Conservation (phyloP, 352 stramenopile species). For the Phytophthora sansomeana region DNA sequence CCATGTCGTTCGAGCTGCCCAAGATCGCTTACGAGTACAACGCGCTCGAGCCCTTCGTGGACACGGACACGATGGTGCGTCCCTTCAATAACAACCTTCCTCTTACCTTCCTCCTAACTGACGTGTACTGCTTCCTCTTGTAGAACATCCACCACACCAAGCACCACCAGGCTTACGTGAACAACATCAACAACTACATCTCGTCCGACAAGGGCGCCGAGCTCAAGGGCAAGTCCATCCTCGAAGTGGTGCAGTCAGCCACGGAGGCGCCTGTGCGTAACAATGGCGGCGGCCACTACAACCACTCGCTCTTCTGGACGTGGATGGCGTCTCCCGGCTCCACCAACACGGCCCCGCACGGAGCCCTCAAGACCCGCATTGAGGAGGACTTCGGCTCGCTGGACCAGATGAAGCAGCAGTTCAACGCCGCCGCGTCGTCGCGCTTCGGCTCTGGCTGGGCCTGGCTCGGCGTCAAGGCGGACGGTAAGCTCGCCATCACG, state of each 20-base stretch:
- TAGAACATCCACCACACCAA: slow-evolving; percentile 92
- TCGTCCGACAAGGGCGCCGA: slow-evolving; percentile 71
- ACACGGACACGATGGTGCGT: slow-evolving; percentile 78
- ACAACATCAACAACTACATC: slow-evolving; percentile 93
- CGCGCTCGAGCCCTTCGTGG: slow-evolving; percentile 89
- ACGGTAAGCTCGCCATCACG: slow-evolving; percentile 95
- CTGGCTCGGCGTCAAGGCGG: slow-evolving; percentile 87
- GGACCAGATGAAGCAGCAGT: slow-evolving; percentile 91
- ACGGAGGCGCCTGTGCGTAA: slow-evolving; percentile 83
- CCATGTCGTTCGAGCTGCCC: slow-evolving; percentile 82
- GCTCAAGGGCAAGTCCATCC: slow-evolving; percentile 83
- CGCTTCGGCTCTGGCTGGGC: slow-evolving; percentile 93
- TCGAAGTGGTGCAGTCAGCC: slow-evolving; percentile 78
- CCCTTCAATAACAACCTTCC: too few relatives aligned
- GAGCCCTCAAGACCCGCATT: slow-evolving; percentile 85
- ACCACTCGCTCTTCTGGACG: slow-evolving; percentile 94
- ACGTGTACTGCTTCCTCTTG: too few relatives aligned
- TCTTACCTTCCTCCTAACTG: too few relatives aligned
- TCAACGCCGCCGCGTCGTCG: slow-evolving; percentile 87
- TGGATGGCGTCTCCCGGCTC: slow-evolving; percentile 87
- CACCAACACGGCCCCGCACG: slow-evolving; percentile 82
- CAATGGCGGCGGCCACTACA: slow-evolving; percentile 89
- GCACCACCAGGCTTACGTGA: slow-evolving; percentile 92
- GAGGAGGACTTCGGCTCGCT: slow-evolving; percentile 92
- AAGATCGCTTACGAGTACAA: slow-evolving; percentile 90